Conservation (phyloP, 805 yeast species). For the Monosporozyma solicola region DNA sequence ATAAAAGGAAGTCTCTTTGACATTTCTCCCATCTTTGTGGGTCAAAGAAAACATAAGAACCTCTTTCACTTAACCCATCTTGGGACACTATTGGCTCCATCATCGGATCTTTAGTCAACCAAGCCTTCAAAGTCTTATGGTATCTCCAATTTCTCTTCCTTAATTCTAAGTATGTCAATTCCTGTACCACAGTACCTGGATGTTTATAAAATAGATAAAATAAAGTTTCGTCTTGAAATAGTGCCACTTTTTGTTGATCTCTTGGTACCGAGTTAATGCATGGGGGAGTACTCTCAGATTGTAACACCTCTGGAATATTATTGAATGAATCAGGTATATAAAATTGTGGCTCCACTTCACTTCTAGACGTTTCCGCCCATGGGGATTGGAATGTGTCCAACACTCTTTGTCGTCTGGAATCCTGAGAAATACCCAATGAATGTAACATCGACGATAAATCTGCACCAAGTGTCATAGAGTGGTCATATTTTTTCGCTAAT, state of each 20-base stretch:
- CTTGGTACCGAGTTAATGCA: conserved; percentile 28
- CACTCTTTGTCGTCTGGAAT: conserved; percentile 18
- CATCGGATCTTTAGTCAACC: conserved; percentile 91
- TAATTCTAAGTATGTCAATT: conserved; percentile 84
- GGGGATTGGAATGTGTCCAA: conserved; percentile 71
- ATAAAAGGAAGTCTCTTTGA: conserved; percentile 56
- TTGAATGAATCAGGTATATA: conserved; percentile 50
- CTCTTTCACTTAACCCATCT: conserved; percentile 70
- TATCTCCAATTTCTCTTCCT: conserved; percentile 93
- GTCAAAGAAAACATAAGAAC: conserved; percentile 89
- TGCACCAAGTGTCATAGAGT: conserved; percentile 29
- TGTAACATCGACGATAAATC: conserved; percentile 28
- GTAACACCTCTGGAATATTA: conserved; percentile 27
- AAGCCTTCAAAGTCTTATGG: conserved; percentile 89
- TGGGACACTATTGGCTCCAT: conserved; percentile 80
- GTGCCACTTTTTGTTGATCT: conserved; percentile 40
- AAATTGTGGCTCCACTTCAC: conserved; percentile 83
- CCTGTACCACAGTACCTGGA: conserved; percentile 90
- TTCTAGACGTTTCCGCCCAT: conserved; percentile 87
- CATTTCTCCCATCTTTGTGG: conserved; percentile 95
- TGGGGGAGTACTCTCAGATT: conserved; percentile 23
- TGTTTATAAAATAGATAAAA: conserved; percentile 89
- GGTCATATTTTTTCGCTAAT: conserved; percentile 17
- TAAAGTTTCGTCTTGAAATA: conserved; percentile 82
- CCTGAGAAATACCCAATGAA: conserved; percentile 26